Conservation (phyloP, 371 early-diverging fungal species). For the Lichtheimia corymbifera region DNA sequence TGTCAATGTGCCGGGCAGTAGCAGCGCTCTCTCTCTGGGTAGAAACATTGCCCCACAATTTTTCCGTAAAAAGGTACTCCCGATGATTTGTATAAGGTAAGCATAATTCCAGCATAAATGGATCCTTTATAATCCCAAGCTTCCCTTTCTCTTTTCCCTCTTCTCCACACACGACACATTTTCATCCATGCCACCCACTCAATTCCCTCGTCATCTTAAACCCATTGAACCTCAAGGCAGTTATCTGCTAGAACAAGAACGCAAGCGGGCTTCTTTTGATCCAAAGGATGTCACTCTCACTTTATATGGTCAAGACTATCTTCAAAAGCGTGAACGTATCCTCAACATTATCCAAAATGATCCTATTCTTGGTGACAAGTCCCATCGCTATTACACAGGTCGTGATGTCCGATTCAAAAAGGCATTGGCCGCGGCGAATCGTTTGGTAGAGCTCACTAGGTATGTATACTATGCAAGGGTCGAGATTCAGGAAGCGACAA, state of each 20-base stretch:
- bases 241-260: constrained; percentile 42
- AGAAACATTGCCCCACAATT: no score
- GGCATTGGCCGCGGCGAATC: constrained; percentile 50
- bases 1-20: no score
- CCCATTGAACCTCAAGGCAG: constrained; percentile 58
- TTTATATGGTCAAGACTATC: constrained; percentile 38
- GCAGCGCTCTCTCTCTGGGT: no score
- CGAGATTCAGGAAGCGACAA: no score
- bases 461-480: constrained; percentile 18
- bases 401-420: constrained; percentile 52
- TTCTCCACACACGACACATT: not conserved
- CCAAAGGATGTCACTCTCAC: constrained; percentile 39
- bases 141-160: constrained; percentile 15
- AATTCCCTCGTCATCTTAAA: constrained; percentile 52
- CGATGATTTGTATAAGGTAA: constrained; percentile 11
- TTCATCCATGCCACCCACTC: constrained; percentile 15
- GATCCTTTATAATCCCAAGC: not conserved
- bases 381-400: constrained; percentile 55
- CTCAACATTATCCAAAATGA: constrained; percentile 53
- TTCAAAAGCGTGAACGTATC: constrained; percentile 41
- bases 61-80: not conserved
- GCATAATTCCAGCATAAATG: constrained; percentile 4
- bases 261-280: constrained; percentile 36
- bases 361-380: constrained; percentile 56
- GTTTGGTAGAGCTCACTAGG: constrained; percentile 51